Evolutionary conservation across 192 early-diverging fungal genomes (phyloP), one percentile per base, ranked within the genome.

Genomic region (Umbelopsis isabellina): DNA sequence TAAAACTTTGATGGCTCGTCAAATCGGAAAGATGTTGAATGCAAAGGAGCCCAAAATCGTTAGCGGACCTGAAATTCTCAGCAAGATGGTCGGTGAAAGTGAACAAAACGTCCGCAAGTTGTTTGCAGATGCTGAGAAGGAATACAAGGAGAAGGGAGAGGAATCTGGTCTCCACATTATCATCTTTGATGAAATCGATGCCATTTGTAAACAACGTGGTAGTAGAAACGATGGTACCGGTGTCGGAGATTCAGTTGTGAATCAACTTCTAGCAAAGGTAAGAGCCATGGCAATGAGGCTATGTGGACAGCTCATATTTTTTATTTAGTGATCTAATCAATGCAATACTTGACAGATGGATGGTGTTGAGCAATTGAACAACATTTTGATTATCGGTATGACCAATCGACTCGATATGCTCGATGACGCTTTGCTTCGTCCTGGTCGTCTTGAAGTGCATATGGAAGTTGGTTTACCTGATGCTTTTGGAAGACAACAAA

Each of bases 21-120:
- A 99, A 81, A 99, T 99, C 67, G 97, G 96, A 21, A 98, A 98
- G 73, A 98, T 99, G 97, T 86, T 99, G 67, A 98, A 98, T 74
- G 91, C 93, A 4, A 86, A 86, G 25, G 97, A 99, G 52, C 96
- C 96, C 37, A 87, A 92, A 67, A 94, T 99, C 71, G 95, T 99
- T 23, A 97, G 94, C 79, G 97, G 97, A 13, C 97, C 96, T 3
- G 96, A 98, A 76, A 87, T 99, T 11, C 78, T 99, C 45, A 97
- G 94, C 81, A 99, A 98, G 74, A 98, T 91, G 84, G 96, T 99
- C 11, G 97, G 97, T 55, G 92, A 95, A 70, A 94, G 92, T 7
- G 97, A 99, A 78, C 95, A 97, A 75, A 99, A 99, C 70, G 88
- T 99, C 49, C 91, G 96, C 44, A 98, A 99, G 80, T 83, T 99